Evolutionary conservation across 768 basidiomycete species (phyloP).

Genomic region (Tulasnella sp.): DNA sequence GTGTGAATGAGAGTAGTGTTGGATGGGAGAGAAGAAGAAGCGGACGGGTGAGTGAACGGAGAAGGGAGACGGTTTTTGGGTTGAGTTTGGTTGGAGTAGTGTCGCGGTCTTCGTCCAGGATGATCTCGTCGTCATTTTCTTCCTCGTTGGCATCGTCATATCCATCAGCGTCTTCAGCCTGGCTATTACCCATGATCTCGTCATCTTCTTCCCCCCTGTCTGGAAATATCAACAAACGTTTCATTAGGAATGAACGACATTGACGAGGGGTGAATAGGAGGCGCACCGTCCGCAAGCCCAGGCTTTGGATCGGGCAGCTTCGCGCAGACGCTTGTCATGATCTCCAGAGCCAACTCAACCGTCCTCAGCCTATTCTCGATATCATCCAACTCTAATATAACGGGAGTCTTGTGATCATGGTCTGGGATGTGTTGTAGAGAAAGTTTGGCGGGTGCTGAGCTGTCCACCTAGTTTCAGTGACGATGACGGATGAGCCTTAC

Average conservation of each 20-base stretch:
- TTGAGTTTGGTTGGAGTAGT: slow-evolving; percentile 20
- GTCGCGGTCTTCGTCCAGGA: slow-evolving; percentile 24
- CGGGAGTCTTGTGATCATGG: slow-evolving; percentile 61
- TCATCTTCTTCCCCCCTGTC: slow-evolving; percentile 22
- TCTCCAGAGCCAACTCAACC: slow-evolving; percentile 73
- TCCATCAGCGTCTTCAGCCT: slow-evolving; percentile 22
- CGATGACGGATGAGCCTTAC: not conserved
- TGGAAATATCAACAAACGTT: no score
- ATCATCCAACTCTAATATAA: slow-evolving; percentile 58
- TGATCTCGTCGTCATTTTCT: slow-evolving; percentile 31
- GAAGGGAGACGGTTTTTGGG: slow-evolving; percentile 28
- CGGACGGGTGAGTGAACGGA: slow-evolving; percentile 55
- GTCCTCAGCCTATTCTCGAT: slow-evolving; percentile 63
- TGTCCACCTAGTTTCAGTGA: slow-evolving; percentile 37
- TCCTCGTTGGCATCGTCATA: slow-evolving; percentile 33
- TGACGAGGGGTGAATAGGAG: no score
- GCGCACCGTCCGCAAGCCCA: slow-evolving; percentile 17
- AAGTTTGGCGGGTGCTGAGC: slow-evolving; percentile 40
- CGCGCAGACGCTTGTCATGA: slow-evolving; percentile 80
- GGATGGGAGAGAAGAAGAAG: slow-evolving; percentile 60
- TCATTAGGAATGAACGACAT: slow-evolving; percentile 10
- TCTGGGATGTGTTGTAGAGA: slow-evolving; percentile 45
- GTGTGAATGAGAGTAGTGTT: slow-evolving; percentile 72
- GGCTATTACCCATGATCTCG: slow-evolving; percentile 22
- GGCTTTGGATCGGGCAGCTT: slow-evolving; percentile 68